Conservation (phyloP, 441 rosid species). For the Mallotus repandus region DNA sequence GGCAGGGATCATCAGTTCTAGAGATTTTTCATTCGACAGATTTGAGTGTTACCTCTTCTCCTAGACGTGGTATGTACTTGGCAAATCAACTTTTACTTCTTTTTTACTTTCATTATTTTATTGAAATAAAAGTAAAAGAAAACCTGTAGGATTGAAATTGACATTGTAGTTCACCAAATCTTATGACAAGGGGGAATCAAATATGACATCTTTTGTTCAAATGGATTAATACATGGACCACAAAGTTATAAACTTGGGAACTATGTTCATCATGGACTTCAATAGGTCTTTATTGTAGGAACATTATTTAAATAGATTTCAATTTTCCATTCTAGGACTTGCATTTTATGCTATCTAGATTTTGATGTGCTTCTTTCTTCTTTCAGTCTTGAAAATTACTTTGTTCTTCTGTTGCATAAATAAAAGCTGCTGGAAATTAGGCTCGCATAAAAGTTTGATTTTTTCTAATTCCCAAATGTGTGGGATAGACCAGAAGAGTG, state of each 20-base stretch:
- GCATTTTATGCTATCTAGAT: neutral
- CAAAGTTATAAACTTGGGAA: neutral
- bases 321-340: neutral
- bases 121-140: no score
- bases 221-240: neutral
- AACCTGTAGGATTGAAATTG: neutral
- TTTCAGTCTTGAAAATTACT: neutral
- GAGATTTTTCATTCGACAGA: slow-evolving; percentile 34
- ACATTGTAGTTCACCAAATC: neutral
- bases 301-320: neutral
- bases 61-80: slow-evolving; percentile 46
- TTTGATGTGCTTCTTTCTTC: neutral
- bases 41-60: slow-evolving; percentile 28
- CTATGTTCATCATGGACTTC: neutral
- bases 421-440: neutral
- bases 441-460: neutral
- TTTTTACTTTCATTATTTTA: neutral
- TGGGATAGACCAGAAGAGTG: neutral
- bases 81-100: slow-evolving; percentile 16
- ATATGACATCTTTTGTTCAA: no score
- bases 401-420: neutral
- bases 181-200: neutral
- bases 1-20: slow-evolving; percentile 30
- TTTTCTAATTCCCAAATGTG: neutral
- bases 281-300: neutral